A percentile compares a stretch with the other conserved stretches of the same genome.
phyloP scores from a whole-genome alignment of 768 basidiomycete genomes.

The Trametes gibbosa region DNA sequence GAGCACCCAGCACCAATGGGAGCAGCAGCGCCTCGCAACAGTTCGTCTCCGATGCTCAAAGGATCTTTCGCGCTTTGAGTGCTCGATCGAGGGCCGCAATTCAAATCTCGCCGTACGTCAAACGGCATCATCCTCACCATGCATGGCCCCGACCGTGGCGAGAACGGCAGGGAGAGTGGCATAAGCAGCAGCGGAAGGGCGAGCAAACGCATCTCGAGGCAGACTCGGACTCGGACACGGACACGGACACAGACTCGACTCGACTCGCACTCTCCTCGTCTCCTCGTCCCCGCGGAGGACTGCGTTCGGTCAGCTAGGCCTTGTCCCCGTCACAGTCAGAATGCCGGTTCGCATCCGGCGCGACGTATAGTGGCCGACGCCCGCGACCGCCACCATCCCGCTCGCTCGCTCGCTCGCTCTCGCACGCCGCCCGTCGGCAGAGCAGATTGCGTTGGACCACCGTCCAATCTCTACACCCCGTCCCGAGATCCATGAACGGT shows the following conservation, averaged over 20 bases:
- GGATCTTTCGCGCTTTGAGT: background rate
- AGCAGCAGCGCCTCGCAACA: background rate
- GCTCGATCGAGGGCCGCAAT: conserved; percentile 1
- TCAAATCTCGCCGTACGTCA: conserved; percentile 2
- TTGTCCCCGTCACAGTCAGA: conserved; percentile 5
- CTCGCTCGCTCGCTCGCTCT: background rate
- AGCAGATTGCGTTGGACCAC: conserved; percentile 1
- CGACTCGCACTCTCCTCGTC: background rate
- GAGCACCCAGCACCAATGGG: no score
- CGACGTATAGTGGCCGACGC: conserved; percentile 13
- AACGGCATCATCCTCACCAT: conserved; percentile 1
- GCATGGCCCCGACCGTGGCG: background rate
- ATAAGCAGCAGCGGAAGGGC: no score
- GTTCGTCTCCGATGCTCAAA: conserved; percentile 7
- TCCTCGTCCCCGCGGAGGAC: background rate
- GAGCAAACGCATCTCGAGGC: no score
- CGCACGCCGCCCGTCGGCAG: background rate
- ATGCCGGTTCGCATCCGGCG: conserved; percentile 9
- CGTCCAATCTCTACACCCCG: background rate
- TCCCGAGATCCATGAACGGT: background rate
- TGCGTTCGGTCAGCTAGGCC: background rate
- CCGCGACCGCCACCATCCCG: background rate
- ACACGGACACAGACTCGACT: no score
- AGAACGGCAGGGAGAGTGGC: background rate
- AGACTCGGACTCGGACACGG: no score